Conservation (phyloP, 2,329 filamentous ascomycete species). For the Blumeria graminis region DNA sequence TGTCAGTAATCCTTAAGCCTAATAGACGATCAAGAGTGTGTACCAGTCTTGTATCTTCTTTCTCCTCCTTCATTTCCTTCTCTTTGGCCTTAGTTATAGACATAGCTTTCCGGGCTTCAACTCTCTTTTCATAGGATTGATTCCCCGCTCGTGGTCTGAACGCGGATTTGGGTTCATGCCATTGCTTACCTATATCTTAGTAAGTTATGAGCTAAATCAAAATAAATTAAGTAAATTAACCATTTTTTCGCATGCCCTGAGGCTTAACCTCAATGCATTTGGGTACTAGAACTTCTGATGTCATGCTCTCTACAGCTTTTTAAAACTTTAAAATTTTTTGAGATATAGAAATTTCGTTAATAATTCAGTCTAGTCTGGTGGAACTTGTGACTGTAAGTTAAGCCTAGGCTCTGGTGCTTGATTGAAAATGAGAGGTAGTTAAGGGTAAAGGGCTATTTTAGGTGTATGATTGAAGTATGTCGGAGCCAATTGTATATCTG, state of each 20-base stretch:
- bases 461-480: no score
- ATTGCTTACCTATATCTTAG: constrained; percentile 56
- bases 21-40: background rate
- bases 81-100: constrained; percentile 76
- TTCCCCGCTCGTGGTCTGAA: constrained; percentile 65
- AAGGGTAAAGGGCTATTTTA: no score
- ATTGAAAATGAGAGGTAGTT: no score
- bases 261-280: no score
- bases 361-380: no score
- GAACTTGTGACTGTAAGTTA: no score
- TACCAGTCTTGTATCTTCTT: constrained; percentile 65
- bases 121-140: constrained; percentile 54
- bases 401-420: no score
- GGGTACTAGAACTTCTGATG: no score
- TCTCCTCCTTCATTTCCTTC: constrained; percentile 88
- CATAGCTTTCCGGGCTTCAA: constrained; percentile 42
- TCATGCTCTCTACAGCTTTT: no score
- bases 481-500: no score
- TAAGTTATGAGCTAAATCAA: constrained; percentile 2
- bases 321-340: no score
- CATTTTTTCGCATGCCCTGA: background rate
- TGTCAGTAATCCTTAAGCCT: constrained; percentile 1
- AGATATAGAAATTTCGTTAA: no score
- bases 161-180: constrained; percentile 61
- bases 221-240: background rate